These are phyloP conservation scores for Exophiala oligosperma DNA, from an alignment of 2,329 filamentous ascomycete species.

Conservation along the genomic window DNA sequence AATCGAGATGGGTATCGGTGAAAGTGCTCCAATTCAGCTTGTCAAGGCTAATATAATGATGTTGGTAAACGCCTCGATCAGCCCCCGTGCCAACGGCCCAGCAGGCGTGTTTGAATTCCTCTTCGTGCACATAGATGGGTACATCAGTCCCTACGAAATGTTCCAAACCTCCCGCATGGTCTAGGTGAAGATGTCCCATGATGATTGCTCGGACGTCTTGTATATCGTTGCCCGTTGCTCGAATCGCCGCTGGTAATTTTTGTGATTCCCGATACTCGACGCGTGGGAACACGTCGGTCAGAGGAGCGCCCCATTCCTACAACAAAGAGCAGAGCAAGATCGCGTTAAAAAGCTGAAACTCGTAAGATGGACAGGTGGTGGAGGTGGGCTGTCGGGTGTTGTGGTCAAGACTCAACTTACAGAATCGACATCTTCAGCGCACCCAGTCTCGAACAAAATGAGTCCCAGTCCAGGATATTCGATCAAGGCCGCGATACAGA, in stretches of 20 bases:
- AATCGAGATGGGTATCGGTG: slow-evolving; percentile 39
- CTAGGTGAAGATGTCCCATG: slow-evolving; percentile 49
- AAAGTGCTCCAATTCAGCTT: slow-evolving; percentile 47
- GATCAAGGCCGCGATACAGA: slow-evolving; percentile 46
- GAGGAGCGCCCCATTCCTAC: slow-evolving; percentile 37
- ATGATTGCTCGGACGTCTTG: slow-evolving; percentile 50
- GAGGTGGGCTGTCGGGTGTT: too few relatives aligned
- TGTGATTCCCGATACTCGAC: slow-evolving; percentile 35
- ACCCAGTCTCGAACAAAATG: slow-evolving; percentile 50
- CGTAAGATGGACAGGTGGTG: slow-evolving; percentile 1
- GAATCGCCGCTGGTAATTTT: slow-evolving; percentile 39
- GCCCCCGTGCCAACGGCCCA: slow-evolving; percentile 46
- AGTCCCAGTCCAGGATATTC: slow-evolving; percentile 46
- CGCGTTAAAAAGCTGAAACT: slow-evolving; percentile 2
- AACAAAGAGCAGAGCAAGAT: slow-evolving; percentile 30
- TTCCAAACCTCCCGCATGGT: slow-evolving; percentile 51
- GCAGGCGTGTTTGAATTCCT: slow-evolving; percentile 48
- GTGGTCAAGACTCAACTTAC: slow-evolving; percentile 27
- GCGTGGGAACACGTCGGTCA: slow-evolving; percentile 43
- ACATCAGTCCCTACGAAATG: slow-evolving; percentile 45
- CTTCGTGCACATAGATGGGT: slow-evolving; percentile 50
- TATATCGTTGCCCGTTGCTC: slow-evolving; percentile 43
- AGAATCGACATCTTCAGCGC: slow-evolving; percentile 40
- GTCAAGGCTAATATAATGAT: slow-evolving; percentile 38
- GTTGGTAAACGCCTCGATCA: slow-evolving; percentile 42